Evolutionary conservation across 805 yeast genomes (phyloP).

Genomic region (Lipomyces spencermartinsiae): DNA sequence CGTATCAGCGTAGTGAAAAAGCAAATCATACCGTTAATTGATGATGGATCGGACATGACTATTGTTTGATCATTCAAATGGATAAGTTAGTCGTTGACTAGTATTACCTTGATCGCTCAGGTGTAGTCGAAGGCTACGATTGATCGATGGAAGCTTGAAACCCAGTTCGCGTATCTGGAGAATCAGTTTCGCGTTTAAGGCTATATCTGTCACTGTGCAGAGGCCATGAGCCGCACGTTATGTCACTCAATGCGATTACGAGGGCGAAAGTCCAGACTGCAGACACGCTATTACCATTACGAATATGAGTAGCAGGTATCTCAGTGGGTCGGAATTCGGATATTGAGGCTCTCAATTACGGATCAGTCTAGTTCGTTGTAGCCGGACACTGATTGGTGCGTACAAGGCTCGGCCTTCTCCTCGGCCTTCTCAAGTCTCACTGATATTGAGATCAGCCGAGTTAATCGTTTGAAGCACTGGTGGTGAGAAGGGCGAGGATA

Average conservation of each 20-base stretch:
- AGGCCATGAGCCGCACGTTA: not conserved
- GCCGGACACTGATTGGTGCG: not conserved
- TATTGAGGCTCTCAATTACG: no score
- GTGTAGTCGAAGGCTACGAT: not conserved
- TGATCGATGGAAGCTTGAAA: no score
- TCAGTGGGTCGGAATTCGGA: not conserved
- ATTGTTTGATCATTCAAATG: not conserved
- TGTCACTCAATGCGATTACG: not conserved
- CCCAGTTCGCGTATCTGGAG: not conserved
- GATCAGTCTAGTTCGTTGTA: not conserved
- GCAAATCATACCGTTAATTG: constrained; percentile 30
- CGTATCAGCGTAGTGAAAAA: not conserved
- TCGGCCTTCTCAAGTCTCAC: not conserved
- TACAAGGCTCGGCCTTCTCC: not conserved
- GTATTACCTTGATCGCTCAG: not conserved
- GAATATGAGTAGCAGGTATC: not conserved
- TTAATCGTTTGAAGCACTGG: not conserved
- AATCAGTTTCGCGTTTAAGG: not conserved
- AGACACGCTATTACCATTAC: not conserved
- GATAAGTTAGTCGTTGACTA: not conserved
- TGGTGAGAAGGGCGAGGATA: not conserved
- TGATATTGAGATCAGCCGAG: not conserved
- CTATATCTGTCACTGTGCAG: not conserved
- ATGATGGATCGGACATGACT: constrained; percentile 34
- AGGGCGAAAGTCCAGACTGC: not conserved